Evolutionary conservation across 2,329 filamentous ascomycete species (phyloP), one percentile per base, ranked within the genome.

Genomic region (Fusarium sp.): DNA sequence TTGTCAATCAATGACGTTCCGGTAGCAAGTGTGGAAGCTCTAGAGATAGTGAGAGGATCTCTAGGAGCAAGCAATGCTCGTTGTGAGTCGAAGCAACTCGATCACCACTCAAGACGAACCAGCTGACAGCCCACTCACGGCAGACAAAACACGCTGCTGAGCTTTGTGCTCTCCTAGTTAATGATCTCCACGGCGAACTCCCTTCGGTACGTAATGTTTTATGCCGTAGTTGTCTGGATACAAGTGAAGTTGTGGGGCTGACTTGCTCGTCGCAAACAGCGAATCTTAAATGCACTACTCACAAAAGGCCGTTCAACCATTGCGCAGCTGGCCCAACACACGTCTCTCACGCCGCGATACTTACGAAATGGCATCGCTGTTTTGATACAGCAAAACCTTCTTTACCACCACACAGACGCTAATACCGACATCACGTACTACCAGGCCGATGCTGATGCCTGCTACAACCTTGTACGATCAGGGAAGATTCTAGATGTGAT

Each of bases 181-280:
- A 95, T 80, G 95, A 98, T 81, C 88, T 93, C 67, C 95, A 96
- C 82, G 96, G 96, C 80, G 93, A 97, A 84, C 90, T 98, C 66
- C 94, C 95, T 71, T 94, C 94, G 81, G 95, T 98, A 92, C 79
- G 92, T 85, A 36, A 59, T 41, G 53, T 64, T 42, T 58, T 65
- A 70, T 76, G 61, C 55, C 35, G 51, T 38, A 26, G 50, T 57
- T 45, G 39, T 50, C 61, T 55, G 28, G 36, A 63, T 55, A 24
- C 61, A 47, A 62, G 45, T 64, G 59, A 53, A 47, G 72, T 72
- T 72, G 74, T 55, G 73, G 72, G 74, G 74, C 80, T 81, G 68
- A 81, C 78, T 67, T 55, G 59, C 42, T 70, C 61, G 58, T 71
- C 71, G 65, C 68, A 65, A 72, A 69, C 79, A 98, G 95, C 92